These are phyloP conservation scores for Gonapodya prolifera DNA, from an alignment of 192 early-diverging fungal genomes.

Conservation along the genomic window DNA sequence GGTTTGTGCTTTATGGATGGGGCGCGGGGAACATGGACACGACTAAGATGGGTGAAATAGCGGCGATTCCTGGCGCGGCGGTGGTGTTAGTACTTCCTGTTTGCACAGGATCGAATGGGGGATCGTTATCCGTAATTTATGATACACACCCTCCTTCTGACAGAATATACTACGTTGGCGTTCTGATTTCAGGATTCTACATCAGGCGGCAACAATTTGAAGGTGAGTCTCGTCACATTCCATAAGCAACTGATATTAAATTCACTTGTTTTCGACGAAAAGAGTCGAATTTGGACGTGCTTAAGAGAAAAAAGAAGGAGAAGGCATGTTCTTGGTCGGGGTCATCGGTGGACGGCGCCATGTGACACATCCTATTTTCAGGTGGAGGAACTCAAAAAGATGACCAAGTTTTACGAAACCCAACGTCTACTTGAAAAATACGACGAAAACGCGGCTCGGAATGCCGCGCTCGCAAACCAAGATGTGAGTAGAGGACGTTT, in stretches of 20 bases:
- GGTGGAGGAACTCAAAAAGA: constrained; percentile 91
- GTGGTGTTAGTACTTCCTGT: not conserved
- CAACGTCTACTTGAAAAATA: constrained; percentile 81
- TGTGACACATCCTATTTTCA: no score
- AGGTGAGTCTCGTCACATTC: not conserved
- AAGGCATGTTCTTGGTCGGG: no score
- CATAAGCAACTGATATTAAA: no score
- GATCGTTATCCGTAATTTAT: not conserved
- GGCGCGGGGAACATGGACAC: constrained; percentile 18
- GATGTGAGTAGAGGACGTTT: not conserved
- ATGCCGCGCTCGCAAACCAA: not conserved
- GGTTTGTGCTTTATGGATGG: constrained; percentile 24
- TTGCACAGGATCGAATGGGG: not conserved
- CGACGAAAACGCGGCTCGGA: constrained; percentile 30
- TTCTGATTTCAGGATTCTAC: not conserved
- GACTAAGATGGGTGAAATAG: constrained; percentile 12
- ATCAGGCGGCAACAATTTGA: not conserved
- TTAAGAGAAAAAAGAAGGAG: not conserved
- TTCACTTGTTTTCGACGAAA: not conserved
- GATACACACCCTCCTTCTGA: not conserved
- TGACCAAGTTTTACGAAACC: constrained; percentile 80
- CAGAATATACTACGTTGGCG: not conserved
- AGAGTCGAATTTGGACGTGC: not conserved
- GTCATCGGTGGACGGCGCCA: no score
- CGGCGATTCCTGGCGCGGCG: constrained; percentile 9